Evolutionary conservation across 2,329 filamentous ascomycete genomes (phyloP).

Genomic region (Diaporthe australafricana): DNA sequence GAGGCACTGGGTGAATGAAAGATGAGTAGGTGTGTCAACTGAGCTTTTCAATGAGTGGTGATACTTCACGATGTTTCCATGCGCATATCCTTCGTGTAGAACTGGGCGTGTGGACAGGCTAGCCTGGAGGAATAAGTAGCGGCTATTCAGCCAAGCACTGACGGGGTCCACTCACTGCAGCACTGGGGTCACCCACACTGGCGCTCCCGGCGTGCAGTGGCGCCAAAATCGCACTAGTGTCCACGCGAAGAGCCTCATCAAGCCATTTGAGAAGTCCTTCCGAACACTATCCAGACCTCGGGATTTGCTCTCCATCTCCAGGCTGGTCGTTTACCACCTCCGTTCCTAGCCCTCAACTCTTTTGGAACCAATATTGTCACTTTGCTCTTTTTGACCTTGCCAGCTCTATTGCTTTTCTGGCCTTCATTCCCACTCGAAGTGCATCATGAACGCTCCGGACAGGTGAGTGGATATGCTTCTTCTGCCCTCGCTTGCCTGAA

Average conservation of each 20-base stretch:
- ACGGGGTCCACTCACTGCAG: constrained; percentile 2
- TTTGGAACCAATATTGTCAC: neutral
- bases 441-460: constrained; percentile 67
- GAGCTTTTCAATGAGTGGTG: neutral
- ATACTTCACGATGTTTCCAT: neutral
- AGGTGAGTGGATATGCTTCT: constrained; percentile 54
- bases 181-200: neutral
- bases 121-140: neutral
- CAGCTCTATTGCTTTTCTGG: neutral
- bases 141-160: neutral
- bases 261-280: neutral
- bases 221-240: constrained; percentile 28
- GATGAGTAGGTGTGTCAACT: neutral
- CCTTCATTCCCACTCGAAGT: neutral
- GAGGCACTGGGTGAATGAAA: neutral
- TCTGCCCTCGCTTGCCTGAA: neutral
- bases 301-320: constrained; percentile 4
- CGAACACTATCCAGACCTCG: neutral
- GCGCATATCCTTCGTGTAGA: neutral
- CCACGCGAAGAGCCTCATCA: constrained; percentile 30
- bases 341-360: neutral
- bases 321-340: neutral
- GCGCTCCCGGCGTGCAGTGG: constrained; percentile 5
- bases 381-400: neutral
- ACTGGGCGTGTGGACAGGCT: neutral